Conservation (phyloP, 2,329 filamentous ascomycete species). For the Alternaria sp. region DNA sequence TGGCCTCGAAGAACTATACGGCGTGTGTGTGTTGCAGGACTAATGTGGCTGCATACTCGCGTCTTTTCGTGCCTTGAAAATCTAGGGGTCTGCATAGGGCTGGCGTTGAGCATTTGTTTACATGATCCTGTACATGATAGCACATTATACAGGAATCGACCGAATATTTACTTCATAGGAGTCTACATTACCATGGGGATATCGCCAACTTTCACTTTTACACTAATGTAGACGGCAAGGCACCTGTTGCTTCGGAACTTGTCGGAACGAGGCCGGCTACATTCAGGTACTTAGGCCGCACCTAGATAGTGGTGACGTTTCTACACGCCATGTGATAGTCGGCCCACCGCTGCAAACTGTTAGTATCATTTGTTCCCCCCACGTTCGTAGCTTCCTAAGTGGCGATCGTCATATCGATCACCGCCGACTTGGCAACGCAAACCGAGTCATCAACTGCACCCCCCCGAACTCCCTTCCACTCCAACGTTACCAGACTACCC, state of each 20-base stretch:
- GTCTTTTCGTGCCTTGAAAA: conserved; percentile 80
- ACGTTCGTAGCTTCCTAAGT: conserved; percentile 17
- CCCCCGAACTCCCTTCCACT: conserved; percentile 6
- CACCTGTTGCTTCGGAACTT: conserved; percentile 2
- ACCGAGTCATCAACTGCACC: conserved; percentile 19
- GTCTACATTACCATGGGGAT: neutral
- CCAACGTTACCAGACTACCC: conserved; percentile 19
- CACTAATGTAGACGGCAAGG: neutral
- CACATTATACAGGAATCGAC: neutral
- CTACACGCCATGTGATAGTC: conserved; percentile 2
- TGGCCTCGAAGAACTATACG: conserved; percentile 97
- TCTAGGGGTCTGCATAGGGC: neutral
- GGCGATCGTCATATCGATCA: conserved; percentile 22
- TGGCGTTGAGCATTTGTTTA: neutral
- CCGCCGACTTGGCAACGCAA: conserved; percentile 16
- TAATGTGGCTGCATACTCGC: conserved; percentile 86
- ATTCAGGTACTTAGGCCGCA: neutral
- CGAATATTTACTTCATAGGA: neutral
- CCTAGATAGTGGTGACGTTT: conserved; percentile 1
- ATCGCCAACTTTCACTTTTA: neutral
- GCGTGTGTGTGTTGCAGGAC: conserved; percentile 94
- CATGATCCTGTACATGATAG: neutral
- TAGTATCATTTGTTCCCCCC: conserved; percentile 11
- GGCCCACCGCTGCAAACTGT: neutral
- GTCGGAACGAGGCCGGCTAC: conserved; percentile 2